phyloP scores from a whole-genome alignment of 2,329 filamentous ascomycete genomes.

The Sclerotinia nivalis region DNA sequence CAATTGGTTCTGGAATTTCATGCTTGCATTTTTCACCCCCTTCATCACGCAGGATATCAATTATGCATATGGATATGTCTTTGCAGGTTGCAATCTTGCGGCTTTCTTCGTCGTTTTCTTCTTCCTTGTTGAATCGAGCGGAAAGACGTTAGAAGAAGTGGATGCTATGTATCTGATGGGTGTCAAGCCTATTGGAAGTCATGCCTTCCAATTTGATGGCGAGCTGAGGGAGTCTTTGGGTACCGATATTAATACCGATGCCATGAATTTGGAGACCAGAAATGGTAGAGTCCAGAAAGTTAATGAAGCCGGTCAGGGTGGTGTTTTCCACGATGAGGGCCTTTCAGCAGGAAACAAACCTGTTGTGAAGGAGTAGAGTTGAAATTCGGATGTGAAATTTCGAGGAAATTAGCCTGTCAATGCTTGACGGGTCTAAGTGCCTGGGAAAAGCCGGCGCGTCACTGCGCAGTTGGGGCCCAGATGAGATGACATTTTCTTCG shows the following conservation, averaged over 20 bases:
- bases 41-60: conserved; percentile 73
- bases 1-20: conserved; percentile 74
- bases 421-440: not conserved
- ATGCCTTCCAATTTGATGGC: conserved; percentile 11
- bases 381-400: too few relatives aligned
- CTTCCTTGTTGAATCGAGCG: conserved; percentile 69
- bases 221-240: not conserved
- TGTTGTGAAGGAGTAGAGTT: not conserved
- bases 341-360: not conserved
- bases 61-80: conserved; percentile 72
- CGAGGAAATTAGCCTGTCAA: too few relatives aligned
- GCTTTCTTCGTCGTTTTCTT: conserved; percentile 71
- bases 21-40: conserved; percentile 75
- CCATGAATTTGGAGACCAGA: conserved; percentile 17
- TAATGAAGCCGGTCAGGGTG: conserved; percentile 10
- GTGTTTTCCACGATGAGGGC: conserved; percentile 19
- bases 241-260: conserved; percentile 14
- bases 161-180: conserved; percentile 36
- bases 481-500: not conserved
- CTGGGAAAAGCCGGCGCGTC: too few relatives aligned
- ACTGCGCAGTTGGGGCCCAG: too few relatives aligned
- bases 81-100: conserved; percentile 68
- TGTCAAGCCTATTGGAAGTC: conserved; percentile 43
- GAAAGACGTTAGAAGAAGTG: conserved; percentile 34
- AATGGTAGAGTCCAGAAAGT: conserved; percentile 14